Conservation (phyloP, 345 rosid genomes). For the Citrus mangshanensis region DNA sequence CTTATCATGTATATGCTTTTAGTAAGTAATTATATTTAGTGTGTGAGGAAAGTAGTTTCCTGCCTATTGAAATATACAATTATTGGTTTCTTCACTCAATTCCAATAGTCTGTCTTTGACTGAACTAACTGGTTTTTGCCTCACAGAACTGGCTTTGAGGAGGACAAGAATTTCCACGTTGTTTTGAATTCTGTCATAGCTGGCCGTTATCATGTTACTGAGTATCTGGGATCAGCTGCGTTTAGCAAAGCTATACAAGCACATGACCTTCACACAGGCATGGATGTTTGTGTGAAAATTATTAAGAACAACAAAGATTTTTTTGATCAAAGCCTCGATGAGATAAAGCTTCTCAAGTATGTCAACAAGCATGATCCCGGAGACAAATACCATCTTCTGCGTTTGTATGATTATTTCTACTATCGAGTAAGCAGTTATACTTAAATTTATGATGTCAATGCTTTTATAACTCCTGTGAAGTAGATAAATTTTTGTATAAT, state of each 20-base stretch:
- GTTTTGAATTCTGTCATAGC: conserved; percentile 92
- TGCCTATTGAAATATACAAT: neutral
- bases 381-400: conserved; percentile 93
- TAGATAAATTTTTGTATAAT: neutral
- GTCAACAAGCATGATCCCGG: conserved; percentile 98
- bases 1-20: neutral
- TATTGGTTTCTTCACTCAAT: neutral
- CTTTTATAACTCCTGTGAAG: neutral
- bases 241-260: conserved; percentile 99
- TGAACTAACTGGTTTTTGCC: conserved; percentile 17
- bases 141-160: conserved; percentile 98
- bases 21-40: neutral
- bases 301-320: conserved; percentile 99
- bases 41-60: neutral
- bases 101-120: conserved; percentile 15
- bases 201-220: conserved; percentile 97
- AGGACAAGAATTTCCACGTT: conserved; percentile 98
- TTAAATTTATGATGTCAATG: conserved; percentile 10
- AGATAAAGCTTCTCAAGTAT: conserved; percentile 96
- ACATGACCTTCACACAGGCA: conserved; percentile 96
- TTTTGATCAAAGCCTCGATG: conserved; percentile 99
- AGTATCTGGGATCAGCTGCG: conserved; percentile 99
- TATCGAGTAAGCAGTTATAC: conserved; percentile 65
- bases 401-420: conserved; percentile 96
- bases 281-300: conserved; percentile 97